phyloP scores from a whole-genome alignment of 352 stramenopile species.

The Globisporangium nagaii region DNA sequence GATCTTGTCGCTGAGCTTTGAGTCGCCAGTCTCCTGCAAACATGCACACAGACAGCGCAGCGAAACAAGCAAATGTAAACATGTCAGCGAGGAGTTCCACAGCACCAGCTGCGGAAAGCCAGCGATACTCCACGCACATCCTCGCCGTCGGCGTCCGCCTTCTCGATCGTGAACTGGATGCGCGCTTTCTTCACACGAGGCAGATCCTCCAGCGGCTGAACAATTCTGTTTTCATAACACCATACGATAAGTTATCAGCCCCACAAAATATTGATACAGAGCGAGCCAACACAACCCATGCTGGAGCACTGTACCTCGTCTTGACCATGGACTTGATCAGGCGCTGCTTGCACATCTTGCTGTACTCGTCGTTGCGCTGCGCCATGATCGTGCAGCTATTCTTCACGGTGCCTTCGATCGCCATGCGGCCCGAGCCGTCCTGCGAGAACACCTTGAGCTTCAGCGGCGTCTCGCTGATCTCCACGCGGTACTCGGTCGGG shows the following conservation, averaged over 20 bases:
- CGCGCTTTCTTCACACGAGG: conserved; percentile 74
- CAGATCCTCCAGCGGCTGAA: conserved; percentile 66
- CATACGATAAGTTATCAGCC: too few species aligned
- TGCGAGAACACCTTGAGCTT: conserved; percentile 85
- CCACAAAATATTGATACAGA: too few species aligned
- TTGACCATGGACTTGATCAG: conserved; percentile 87
- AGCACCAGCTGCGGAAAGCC: too few species aligned
- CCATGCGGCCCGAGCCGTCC: conserved; percentile 81
- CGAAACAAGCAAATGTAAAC: background rate
- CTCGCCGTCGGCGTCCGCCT: conserved; percentile 54
- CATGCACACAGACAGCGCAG: background rate
- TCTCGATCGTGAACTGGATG: conserved; percentile 83
- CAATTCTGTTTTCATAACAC: too few species aligned
- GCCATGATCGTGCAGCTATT: conserved; percentile 85
- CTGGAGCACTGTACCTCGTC: conserved; percentile 29
- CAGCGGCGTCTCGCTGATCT: conserved; percentile 70
- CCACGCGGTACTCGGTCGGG: conserved; percentile 77
- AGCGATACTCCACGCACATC: conserved; percentile 62
- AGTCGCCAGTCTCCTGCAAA: conserved; percentile 36
- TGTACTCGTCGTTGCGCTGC: conserved; percentile 81
- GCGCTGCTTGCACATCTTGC: conserved; percentile 76
- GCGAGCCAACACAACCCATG: background rate
- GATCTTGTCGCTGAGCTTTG: conserved; percentile 55
- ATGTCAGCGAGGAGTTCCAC: background rate
- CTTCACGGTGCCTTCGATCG: conserved; percentile 82